Evolutionary conservation across 2,329 filamentous ascomycete species (phyloP), one percentile per base, ranked within the genome.

Genomic region (Neoarthrinium moseri): DNA sequence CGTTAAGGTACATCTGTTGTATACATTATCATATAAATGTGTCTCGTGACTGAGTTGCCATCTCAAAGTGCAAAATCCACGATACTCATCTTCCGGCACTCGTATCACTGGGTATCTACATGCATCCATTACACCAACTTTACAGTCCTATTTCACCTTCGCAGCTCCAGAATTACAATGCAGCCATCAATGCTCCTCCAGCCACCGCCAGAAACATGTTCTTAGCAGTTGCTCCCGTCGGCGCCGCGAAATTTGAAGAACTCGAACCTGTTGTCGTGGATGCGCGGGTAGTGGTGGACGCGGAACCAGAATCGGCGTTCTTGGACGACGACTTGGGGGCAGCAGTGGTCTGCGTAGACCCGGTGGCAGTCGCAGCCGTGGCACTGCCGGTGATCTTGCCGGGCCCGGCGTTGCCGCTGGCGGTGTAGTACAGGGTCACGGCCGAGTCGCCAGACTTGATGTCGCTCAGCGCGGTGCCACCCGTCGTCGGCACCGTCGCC

Each of bases 371-470:
- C 10, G 68, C 68, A 10, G 54, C 56, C 17, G 65, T 60, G 7
- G 67, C 68, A 32, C 58, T 63, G 11, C 71, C 70, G 23, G 69
- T 73, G 46, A 75, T 71, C 13, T 54, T 44, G 15, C 72, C 72
- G 2, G 65, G 63, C 0, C 70, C 70, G 48, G 71, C 69, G 5
- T 48, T 46, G 1, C 59, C 66, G 18, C 51, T 65, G 2, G 64
- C 55, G 6, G 70, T 73, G 56, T 68, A 73, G 53, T 74, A 73
- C 24, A 71, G 49, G 46, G 65, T 69, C 10, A 71, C 62, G n/a
- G 63, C 68, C 32, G 68, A 65, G 54, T 67, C 52, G 23, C 66
- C 59, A 2, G 61, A 62, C 26, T 56, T 66, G 18, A 55, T 49
- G 52, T 72, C 69, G 8, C 47, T 62, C 10, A 48, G 50, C 24